phyloP scores from a whole-genome alignment of 768 basidiomycete genomes.

The Dioszegia hungarica region DNA sequence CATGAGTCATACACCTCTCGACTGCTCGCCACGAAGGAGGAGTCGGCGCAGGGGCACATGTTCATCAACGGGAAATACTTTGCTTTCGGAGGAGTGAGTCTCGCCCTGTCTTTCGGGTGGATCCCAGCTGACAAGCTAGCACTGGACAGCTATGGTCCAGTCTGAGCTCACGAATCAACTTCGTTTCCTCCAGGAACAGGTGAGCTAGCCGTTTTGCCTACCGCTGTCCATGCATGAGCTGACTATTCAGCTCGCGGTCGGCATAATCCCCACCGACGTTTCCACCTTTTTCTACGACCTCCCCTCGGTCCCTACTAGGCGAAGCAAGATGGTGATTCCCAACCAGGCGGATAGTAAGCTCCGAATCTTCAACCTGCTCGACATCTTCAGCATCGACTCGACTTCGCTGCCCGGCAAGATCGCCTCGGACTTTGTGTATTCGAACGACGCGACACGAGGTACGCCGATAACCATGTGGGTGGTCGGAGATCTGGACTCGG shows the following conservation, averaged over 20 bases:
- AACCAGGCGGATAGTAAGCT: slow-evolving; percentile 53
- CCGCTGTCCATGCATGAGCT: slow-evolving; percentile 28
- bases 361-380: slow-evolving; percentile 57
- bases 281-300: slow-evolving; percentile 85
- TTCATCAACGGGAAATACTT: slow-evolving; percentile 88
- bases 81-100: slow-evolving; percentile 62
- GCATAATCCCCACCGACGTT: slow-evolving; percentile 50
- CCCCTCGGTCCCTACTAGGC: slow-evolving; percentile 62
- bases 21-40: slow-evolving; percentile 54
- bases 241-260: slow-evolving; percentile 54
- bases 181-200: slow-evolving; percentile 69
- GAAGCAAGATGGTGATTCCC: slow-evolving; percentile 74
- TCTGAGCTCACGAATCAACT: slow-evolving; percentile 59
- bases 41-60: slow-evolving; percentile 57
- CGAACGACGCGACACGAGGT: slow-evolving; percentile 10
- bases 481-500: slow-evolving; percentile 70
- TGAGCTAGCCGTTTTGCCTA: slow-evolving; percentile 29
- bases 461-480: slow-evolving; percentile 54
- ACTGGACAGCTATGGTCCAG: slow-evolving; percentile 66
- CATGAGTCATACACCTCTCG: slow-evolving; percentile 59
- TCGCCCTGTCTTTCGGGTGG: neutral
- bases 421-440: slow-evolving; percentile 7
- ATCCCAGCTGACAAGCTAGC: neutral
- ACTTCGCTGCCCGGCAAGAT: slow-evolving; percentile 7
- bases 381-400: slow-evolving; percentile 52